Conservation (phyloP, 768 basidiomycete genomes). For the Boletus speciosus region DNA sequence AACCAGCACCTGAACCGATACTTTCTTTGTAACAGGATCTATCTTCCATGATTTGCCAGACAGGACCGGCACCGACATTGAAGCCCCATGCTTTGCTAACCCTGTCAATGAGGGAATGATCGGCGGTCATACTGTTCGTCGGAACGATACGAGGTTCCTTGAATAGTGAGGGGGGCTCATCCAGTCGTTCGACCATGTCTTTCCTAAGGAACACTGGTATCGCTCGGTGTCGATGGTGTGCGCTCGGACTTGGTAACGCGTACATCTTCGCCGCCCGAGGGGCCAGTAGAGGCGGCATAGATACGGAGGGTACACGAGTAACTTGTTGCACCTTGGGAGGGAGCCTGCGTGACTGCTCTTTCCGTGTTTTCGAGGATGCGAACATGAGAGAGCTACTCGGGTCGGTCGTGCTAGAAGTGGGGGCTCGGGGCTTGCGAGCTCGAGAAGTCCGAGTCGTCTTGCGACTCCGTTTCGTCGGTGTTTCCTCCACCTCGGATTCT, state of each 20-base stretch:
- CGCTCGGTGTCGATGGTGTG: constrained; percentile 72
- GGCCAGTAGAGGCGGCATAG: constrained; percentile 2
- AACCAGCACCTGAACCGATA: constrained; percentile 20
- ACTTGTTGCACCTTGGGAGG: constrained; percentile 15
- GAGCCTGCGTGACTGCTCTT: constrained; percentile 18
- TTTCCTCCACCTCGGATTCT: constrained; percentile 14
- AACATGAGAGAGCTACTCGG: neutral
- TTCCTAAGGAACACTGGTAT: constrained; percentile 52
- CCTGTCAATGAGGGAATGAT: constrained; percentile 46
- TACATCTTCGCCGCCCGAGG: constrained; percentile 43
- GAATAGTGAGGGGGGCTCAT: constrained; percentile 49
- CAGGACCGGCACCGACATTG: constrained; percentile 70
- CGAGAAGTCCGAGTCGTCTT: constrained; percentile 3
- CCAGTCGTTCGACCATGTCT: constrained; percentile 59
- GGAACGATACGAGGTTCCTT: constrained; percentile 35
- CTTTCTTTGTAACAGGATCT: constrained; percentile 75
- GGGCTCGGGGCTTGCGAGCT: neutral
- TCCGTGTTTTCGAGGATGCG: constrained; percentile 10
- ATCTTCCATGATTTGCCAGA: constrained; percentile 80
- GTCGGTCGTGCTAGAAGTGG: neutral
- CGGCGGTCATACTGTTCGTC: constrained; percentile 58
- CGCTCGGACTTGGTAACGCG: constrained; percentile 57
- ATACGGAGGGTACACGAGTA: neutral
- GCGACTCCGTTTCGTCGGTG: constrained; percentile 11
- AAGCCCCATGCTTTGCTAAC: constrained; percentile 68